Evolutionary conservation across 176 grass and related monocot genomes (phyloP), one percentile per base, ranked within the genome.

Genomic region (Luzula sylvatica): DNA sequence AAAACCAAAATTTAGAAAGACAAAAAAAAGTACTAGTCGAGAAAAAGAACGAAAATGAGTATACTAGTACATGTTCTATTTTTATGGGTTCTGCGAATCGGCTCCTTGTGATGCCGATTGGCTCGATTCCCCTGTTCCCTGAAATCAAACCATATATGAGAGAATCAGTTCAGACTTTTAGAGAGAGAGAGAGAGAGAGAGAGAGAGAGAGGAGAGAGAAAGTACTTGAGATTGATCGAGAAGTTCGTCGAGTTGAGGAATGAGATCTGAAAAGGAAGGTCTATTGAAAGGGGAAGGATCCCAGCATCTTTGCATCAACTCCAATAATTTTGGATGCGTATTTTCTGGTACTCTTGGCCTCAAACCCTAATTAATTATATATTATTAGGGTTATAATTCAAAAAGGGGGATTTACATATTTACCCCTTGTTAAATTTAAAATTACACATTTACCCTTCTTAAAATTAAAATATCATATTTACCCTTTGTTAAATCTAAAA

Each of bases 241-340:
- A 55, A 98, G 78, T 69, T 77, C 78, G 53, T 83, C 59, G 24
- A 87, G 68, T 78, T 87, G 78, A 49, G 75, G 20, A 24, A 72
- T 56, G 23, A 83, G 78, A 23, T 75, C 75, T 17, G 65, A 56
- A 66, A 87, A 98, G 32, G 86, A 66, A 20, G 93, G 93, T 42
- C 93, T 78, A 25, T 59, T 62, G n/a, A 68, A 68, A 56, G 93
- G 93, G 73, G 26, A 51, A 12, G 68, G 13, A 23, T 87, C 68
- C 83, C 82, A 83, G 42, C 83, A 79, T 77, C 69, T 83, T 65
- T 61, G 50, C 72, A 83, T 80, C 71, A 83, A 56, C n/a, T 50
- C 65, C 46, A 69, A 50, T 53, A 98, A 66, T 45, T 70, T 79
- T 52, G 93, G 93, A 71, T 90, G 78, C 14, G 65, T 61, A 26